phyloP scores from a whole-genome alignment of 2,329 filamentous ascomycete species.

The Aplosporella prunicola region DNA sequence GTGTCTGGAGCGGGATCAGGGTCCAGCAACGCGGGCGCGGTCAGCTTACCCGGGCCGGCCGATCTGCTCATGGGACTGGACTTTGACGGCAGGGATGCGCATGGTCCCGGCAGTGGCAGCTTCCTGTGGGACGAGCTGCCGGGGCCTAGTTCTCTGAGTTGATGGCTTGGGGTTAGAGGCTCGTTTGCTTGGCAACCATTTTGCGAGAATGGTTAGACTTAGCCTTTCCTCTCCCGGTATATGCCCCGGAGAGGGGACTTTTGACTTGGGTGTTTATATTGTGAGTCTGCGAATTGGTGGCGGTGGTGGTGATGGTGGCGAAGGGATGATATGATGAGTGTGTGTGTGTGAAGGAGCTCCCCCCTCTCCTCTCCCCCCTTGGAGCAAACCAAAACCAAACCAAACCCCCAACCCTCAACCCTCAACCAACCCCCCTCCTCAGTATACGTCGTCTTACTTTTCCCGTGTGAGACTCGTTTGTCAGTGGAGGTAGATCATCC shows the following conservation, averaged over 20 bases:
- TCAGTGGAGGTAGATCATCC: constrained; percentile 22
- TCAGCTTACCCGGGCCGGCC: constrained; percentile 25
- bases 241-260: too few relatives aligned
- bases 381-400: too few relatives aligned
- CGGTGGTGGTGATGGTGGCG: neutral
- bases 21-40: constrained; percentile 13
- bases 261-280: too few relatives aligned
- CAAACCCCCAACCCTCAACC: too few relatives aligned
- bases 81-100: constrained; percentile 12
- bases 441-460: constrained; percentile 24
- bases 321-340: too few relatives aligned
- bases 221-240: too few relatives aligned
- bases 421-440: constrained; percentile 17
- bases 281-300: too few relatives aligned
- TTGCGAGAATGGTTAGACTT: too few relatives aligned
- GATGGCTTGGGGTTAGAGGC: neutral
- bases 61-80: constrained; percentile 23
- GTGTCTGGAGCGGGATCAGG: neutral
- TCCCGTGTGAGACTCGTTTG: constrained; percentile 24
- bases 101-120: neutral
- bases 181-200: too few relatives aligned
- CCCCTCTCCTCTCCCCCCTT: neutral
- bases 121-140: neutral
- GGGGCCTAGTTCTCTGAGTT: neutral
- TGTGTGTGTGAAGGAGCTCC: too few relatives aligned